These are phyloP conservation scores for Calycina herbarum DNA, from an alignment of 2,329 filamentous ascomycete genomes.

Conservation along the genomic window DNA sequence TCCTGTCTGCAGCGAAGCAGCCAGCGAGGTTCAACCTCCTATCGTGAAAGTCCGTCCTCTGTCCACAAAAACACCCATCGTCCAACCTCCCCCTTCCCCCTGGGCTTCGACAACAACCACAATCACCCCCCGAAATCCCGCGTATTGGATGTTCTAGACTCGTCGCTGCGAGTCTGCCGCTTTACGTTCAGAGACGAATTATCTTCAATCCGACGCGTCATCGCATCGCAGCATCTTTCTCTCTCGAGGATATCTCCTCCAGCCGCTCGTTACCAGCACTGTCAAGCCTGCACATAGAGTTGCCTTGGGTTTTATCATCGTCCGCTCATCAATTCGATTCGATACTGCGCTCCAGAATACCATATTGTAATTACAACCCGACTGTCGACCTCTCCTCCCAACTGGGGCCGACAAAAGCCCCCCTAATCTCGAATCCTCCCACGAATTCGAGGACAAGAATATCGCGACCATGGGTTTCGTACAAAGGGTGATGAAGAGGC, in stretches of 20 bases:
- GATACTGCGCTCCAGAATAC: constrained; percentile 29
- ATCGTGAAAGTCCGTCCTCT: constrained; percentile 24
- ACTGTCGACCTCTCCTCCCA: constrained; percentile 15
- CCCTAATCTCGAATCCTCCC: constrained; percentile 33
- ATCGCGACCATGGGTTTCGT: constrained; percentile 49
- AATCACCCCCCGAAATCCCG: constrained; percentile 6
- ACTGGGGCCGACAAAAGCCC: constrained; percentile 20
- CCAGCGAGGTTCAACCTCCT: constrained; percentile 11
- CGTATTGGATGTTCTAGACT: constrained; percentile 30
- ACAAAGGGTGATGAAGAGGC: constrained; percentile 52
- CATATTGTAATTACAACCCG: constrained; percentile 30
- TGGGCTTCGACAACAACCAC: constrained; percentile 11
- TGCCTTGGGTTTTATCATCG: constrained; percentile 11
- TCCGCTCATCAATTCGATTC: constrained; percentile 26
- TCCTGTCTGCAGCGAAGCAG: background rate
- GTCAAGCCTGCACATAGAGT: constrained; percentile 26
- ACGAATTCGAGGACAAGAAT: constrained; percentile 18
- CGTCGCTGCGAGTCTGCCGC: constrained; percentile 23
- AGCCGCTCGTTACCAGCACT: constrained; percentile 36
- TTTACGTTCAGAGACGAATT: constrained; percentile 26
- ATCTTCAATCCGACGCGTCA: constrained; percentile 31
- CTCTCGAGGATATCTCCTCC: constrained; percentile 35
- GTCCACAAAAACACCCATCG: constrained; percentile 10
- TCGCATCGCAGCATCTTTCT: constrained; percentile 28
- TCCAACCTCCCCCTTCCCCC: constrained; percentile 17